phyloP scores from a whole-genome alignment of 2,329 filamentous ascomycete species.

The Macrophomina tecta region DNA sequence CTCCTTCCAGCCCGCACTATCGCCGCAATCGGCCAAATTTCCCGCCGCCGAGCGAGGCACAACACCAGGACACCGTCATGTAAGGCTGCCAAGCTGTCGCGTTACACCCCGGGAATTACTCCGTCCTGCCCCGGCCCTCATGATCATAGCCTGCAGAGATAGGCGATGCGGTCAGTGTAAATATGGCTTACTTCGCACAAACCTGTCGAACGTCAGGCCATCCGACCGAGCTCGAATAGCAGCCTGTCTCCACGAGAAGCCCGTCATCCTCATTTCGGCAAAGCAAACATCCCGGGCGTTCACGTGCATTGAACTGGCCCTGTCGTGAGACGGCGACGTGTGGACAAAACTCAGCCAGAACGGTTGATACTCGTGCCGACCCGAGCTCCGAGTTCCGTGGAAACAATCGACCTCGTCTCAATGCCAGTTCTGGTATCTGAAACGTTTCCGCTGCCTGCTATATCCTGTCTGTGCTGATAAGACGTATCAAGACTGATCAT shows the following conservation, averaged over 20 bases:
- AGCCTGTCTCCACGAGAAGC: not conserved
- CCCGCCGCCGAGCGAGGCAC: conserved; percentile 16
- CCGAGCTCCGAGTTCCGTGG: not conserved
- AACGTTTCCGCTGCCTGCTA: not conserved
- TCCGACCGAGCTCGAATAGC: not conserved
- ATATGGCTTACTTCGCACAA: conserved; percentile 18
- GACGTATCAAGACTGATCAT: not conserved
- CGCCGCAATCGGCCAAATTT: conserved; percentile 25
- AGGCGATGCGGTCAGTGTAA: conserved; percentile 10
- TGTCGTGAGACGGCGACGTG: not conserved
- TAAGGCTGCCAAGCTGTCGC: not conserved
- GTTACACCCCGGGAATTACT: not conserved
- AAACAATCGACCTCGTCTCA: not conserved
- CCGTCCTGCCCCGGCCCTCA: not conserved
- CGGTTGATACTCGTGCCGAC: not conserved
- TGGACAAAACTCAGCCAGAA: not conserved
- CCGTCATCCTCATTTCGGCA: not conserved
- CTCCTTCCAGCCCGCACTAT: conserved; percentile 3
- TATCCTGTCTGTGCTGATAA: conserved; percentile 4
- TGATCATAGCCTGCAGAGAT: not conserved
- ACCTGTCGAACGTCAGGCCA: conserved; percentile 9
- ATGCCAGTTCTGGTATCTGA: not conserved
- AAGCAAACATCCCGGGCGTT: not conserved
- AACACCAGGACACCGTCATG: not conserved
- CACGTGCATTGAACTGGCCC: not conserved